These are phyloP conservation scores for Nicotiana tabacum DNA, from an alignment of 257 asterid species.

Conservation along the genomic window DNA sequence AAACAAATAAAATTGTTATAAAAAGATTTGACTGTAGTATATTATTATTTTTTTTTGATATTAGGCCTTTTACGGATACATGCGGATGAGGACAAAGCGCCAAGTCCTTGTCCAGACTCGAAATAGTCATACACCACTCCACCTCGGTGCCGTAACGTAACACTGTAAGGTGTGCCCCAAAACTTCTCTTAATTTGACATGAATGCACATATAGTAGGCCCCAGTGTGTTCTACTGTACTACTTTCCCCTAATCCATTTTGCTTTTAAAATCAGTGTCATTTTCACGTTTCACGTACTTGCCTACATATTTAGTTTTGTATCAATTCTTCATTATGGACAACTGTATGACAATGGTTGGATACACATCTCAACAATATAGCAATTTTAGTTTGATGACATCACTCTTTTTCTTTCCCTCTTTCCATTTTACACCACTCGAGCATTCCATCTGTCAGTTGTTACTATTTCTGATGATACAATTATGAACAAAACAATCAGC, in stretches of 20 bases:
- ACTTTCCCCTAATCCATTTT: neutral
- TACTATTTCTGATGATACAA: neutral
- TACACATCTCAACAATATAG: too few species aligned
- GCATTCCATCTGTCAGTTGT: neutral
- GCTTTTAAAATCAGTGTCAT: neutral
- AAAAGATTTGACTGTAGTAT: too few species aligned
- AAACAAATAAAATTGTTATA: too few species aligned
- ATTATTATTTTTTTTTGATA: too few species aligned
- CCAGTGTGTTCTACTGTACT: neutral
- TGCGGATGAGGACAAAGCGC: neutral
- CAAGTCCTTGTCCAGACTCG: neutral
- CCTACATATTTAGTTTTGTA: neutral
- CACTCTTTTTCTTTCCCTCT: too few species aligned
- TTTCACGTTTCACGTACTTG: neutral
- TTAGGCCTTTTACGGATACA: too few species aligned
- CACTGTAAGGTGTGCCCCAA: neutral
- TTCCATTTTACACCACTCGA: too few species aligned
- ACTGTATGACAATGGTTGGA: neutral
- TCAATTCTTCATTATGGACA: neutral
- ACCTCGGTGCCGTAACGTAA: neutral
- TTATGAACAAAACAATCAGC: neutral
- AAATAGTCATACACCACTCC: neutral
- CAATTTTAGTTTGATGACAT: too few species aligned
- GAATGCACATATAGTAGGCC: neutral
- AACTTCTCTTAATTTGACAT: conserved; percentile 7